A percentile compares a stretch with the other conserved stretches of the same genome.
phyloP scores from a whole-genome alignment of 2,329 filamentous ascomycete genomes.

The Ophiostoma sp. region DNA sequence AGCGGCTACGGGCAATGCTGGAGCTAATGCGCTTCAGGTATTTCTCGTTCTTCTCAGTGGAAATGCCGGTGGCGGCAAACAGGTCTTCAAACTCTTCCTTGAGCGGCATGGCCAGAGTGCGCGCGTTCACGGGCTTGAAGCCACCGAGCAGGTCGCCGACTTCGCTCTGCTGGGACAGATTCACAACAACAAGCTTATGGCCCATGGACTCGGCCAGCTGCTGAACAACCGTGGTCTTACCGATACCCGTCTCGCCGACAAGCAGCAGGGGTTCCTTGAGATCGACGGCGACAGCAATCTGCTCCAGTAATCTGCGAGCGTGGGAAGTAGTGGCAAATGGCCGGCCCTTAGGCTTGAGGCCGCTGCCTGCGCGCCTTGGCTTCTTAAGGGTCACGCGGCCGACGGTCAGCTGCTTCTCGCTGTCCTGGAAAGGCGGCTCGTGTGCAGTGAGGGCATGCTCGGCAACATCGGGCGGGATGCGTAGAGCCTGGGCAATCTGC shows the following conservation, averaged over 20 bases:
- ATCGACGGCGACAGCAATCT: slow-evolving; percentile 76
- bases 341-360: slow-evolving; percentile 37
- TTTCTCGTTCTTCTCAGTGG: slow-evolving; percentile 76
- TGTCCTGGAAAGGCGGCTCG: slow-evolving; percentile 63
- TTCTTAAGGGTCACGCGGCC: slow-evolving; percentile 62
- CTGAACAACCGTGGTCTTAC: slow-evolving; percentile 94
- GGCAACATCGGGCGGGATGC: slow-evolving; percentile 74
- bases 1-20: slow-evolving; percentile 74
- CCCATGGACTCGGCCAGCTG: slow-evolving; percentile 80
- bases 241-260: slow-evolving; percentile 97
- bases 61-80: slow-evolving; percentile 79
- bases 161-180: slow-evolving; percentile 96
- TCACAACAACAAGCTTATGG: slow-evolving; percentile 84
- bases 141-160: slow-evolving; percentile 92
- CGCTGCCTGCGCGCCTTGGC: slow-evolving; percentile 40
- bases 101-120: slow-evolving; percentile 79
- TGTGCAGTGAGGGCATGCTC: slow-evolving; percentile 71
- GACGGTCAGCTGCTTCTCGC: slow-evolving; percentile 53
- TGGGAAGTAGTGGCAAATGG: slow-evolving; percentile 87
- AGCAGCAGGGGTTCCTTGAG: slow-evolving; percentile 84
- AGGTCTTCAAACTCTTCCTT: slow-evolving; percentile 92
- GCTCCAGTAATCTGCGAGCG: slow-evolving; percentile 78
- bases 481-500: slow-evolving; percentile 78
- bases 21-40: slow-evolving; percentile 79
- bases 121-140: slow-evolving; percentile 90